Evolutionary conservation across 108 stramenopile species (phyloP).

Genomic region (Fragilaria crotonensis): DNA sequence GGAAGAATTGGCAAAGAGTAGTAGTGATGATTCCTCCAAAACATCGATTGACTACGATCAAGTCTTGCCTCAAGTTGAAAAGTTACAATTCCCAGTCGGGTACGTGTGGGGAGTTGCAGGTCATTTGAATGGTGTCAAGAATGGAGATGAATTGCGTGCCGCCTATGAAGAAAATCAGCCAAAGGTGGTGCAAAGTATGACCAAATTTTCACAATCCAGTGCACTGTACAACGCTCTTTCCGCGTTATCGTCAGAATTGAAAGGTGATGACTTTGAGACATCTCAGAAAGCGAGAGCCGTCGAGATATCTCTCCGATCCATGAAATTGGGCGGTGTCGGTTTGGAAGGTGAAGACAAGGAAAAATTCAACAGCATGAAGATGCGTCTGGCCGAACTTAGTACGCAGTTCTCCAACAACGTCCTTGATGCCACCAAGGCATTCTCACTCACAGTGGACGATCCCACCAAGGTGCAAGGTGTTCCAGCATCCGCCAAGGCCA

Average conservation of each 20-base stretch:
- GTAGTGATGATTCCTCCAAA: too few species aligned
- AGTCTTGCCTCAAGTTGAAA: slow-evolving; percentile 72
- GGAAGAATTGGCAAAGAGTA: slow-evolving; percentile 2
- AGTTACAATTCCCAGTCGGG: slow-evolving; percentile 62
- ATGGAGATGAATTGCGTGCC: slow-evolving; percentile 85
- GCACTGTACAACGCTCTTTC: slow-evolving; percentile 86
- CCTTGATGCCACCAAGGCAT: slow-evolving; percentile 94
- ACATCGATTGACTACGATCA: slow-evolving; percentile 42
- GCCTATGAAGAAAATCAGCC: slow-evolving; percentile 92
- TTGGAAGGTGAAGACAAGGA: slow-evolving; percentile 83
- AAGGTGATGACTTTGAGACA: slow-evolving; percentile 41
- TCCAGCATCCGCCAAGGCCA: slow-evolving; percentile 83
- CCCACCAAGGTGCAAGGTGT: slow-evolving; percentile 75
- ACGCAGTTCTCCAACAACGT: slow-evolving; percentile 95
- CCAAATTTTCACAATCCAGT: slow-evolving; percentile 83
- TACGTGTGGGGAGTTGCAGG: slow-evolving; percentile 96
- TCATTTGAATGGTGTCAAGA: slow-evolving; percentile 96
- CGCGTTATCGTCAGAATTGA: slow-evolving; percentile 45
- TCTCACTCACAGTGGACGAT: slow-evolving; percentile 68
- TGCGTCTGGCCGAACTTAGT: slow-evolving; percentile 76
- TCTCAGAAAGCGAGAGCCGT: slow-evolving; percentile 79
- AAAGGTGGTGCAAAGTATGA: slow-evolving; percentile 83
- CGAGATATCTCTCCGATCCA: slow-evolving; percentile 60
- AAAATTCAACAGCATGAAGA: slow-evolving; percentile 92
- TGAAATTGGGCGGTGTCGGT: slow-evolving; percentile 91